Base-by-base conservation (phyloP, 2,329 filamentous ascomycete genomes). In the Fusarium veterinarium region DNA sequence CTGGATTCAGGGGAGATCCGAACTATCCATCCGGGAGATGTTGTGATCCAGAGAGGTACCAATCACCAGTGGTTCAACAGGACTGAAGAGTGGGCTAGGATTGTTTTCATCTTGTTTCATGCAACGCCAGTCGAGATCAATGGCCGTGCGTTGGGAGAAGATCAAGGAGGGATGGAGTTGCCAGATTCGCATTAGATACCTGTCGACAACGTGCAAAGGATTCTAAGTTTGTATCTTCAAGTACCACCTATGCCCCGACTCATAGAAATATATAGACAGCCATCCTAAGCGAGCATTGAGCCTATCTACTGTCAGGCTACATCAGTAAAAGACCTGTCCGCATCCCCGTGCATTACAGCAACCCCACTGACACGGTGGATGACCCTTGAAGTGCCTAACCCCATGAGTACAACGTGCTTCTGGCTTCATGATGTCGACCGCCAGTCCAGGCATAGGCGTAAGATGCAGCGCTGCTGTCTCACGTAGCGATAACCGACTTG, bases 51-150 rank as follows among this genome's bases (percentile, higher is more conserved):
- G 25, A 48, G 67, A 13, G 67, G 63, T 4, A 69, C 63, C 6
- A 69, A 59, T n/a, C 67, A 69, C 14, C 57, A 61, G 17, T 69
- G 58, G 67, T 42, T 63, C 23, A 69, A 69, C 17, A 33, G 28
- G 13, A 42, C 33, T 6, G 41, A 51, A 8, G 3, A 30, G 0
- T 60, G 64, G 67, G 58, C 67, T 9, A 41, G 67, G 10, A 67
- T 69, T 16, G 30, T 57, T 7, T 57, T 57, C 20, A 33, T 57
- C 2, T 4, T 48, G 23, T 57, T 57, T 16, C 55, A 57, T 37
- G 41, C 51, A 10, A 30, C 25, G 14, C 51, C 38, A 5, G 23
- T 48, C 3, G 40, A 57, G 40, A 25, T 57, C 10, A 46, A 45
- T 35, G 31, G 55, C 19, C 13, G 23, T 45, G 17, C 17, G 5